Conservation (phyloP, 768 basidiomycete genomes). For the Sporobolomyces pararoseus region DNA sequence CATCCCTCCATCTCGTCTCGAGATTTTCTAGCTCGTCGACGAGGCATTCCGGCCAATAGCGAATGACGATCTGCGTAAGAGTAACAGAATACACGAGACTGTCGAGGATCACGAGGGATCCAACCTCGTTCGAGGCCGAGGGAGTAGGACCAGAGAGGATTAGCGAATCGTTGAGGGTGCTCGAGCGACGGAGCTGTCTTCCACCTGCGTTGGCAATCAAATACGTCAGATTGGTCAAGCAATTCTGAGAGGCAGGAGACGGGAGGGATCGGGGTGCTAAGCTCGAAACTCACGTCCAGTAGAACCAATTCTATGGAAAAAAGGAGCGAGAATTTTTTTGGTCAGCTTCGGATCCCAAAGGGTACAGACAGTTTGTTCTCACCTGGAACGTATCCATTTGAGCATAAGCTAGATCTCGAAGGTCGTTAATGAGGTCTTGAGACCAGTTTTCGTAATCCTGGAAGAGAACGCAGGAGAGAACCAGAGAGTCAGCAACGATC, state of each 20-base stretch:
- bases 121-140: constrained; percentile 85
- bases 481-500: too few species aligned
- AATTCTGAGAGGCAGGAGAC: too few species aligned
- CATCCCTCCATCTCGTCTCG: neutral
- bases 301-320: constrained; percentile 75
- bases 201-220: constrained; percentile 13
- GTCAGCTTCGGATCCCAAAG: too few species aligned
- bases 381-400: constrained; percentile 93
- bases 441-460: constrained; percentile 66
- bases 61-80: constrained; percentile 24
- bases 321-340: too few species aligned
- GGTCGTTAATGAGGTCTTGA: constrained; percentile 59
- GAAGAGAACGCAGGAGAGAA: too few species aligned
- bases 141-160: constrained; percentile 76
- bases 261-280: neutral
- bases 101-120: constrained; percentile 84
- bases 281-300: constrained; percentile 78
- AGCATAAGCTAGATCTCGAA: constrained; percentile 69
- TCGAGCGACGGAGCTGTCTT: constrained; percentile 24
- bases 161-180: constrained; percentile 6
- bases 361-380: constrained; percentile 26
- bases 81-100: constrained; percentile 64
- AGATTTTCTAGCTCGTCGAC: neutral
- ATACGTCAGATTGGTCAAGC: too few species aligned
- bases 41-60: constrained; percentile 1